Evolutionary conservation across 1,139 yeast species (phyloP).

Genomic region (Maudiozyma humilis): DNA sequence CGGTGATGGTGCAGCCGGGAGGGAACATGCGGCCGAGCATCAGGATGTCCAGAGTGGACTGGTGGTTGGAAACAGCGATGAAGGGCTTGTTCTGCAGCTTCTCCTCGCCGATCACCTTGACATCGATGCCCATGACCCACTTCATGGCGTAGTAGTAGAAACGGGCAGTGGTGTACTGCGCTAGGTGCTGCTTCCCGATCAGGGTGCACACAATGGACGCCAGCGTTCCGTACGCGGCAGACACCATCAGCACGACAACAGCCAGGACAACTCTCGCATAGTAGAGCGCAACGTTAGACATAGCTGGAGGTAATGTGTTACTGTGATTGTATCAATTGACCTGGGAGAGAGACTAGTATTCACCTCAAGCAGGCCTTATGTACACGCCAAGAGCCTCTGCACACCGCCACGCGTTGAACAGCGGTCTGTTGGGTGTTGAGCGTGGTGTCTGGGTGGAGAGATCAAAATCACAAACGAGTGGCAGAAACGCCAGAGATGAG

Average conservation of each 20-base stretch:
- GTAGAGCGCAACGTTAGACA: constrained; percentile 36
- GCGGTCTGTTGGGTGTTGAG: no score
- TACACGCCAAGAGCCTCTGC: no score
- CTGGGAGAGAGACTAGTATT: no score
- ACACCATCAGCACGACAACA: constrained; percentile 44
- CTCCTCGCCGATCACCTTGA: constrained; percentile 58
- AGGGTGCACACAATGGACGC: constrained; percentile 63
- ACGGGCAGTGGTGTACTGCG: constrained; percentile 88
- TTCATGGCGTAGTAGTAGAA: constrained; percentile 61
- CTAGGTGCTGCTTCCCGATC: constrained; percentile 65
- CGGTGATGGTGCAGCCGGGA: constrained; percentile 83
- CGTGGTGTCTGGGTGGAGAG: no score
- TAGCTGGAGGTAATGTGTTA: no score
- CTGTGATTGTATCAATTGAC: no score
- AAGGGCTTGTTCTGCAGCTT: constrained; percentile 58
- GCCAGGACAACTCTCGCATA: constrained; percentile 48
- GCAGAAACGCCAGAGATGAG: no score
- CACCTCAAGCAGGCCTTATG: no score
- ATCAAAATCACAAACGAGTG: no score
- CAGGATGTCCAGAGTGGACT: constrained; percentile 75
- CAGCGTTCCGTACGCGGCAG: constrained; percentile 68
- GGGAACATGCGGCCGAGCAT: constrained; percentile 80
- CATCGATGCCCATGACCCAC: constrained; percentile 55
- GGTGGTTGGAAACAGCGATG: constrained; percentile 82
- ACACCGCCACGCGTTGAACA: no score